phyloP scores from a whole-genome alignment of 345 rosid species.

The Populus euphratica region DNA sequence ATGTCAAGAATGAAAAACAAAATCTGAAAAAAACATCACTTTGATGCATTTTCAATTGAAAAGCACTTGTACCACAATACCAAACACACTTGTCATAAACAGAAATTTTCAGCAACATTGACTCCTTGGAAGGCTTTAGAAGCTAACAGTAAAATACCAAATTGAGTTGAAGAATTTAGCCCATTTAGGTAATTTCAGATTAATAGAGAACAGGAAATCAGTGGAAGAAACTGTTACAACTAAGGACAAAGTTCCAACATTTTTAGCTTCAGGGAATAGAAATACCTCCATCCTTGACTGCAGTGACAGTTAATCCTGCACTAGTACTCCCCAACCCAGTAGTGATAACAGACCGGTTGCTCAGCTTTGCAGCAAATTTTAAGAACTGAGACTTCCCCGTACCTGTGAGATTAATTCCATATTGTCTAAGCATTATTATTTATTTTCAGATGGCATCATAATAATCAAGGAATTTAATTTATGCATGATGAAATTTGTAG shows the following conservation, averaged over 20 bases:
- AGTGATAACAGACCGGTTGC: slow-evolving; percentile 88
- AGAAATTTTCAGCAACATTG: neutral
- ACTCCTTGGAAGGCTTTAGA: neutral
- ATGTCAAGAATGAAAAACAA: no score
- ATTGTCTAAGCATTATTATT: neutral
- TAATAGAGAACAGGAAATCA: neutral
- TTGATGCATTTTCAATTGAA: no score
- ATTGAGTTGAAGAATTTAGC: neutral
- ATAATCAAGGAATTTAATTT: neutral
- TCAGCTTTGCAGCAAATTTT: slow-evolving; percentile 92
- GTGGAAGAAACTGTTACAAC: neutral
- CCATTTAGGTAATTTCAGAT: neutral
- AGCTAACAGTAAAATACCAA: neutral
- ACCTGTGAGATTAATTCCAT: slow-evolving; percentile 43
- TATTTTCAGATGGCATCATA: neutral
- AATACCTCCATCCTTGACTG: slow-evolving; percentile 93
- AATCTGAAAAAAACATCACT: no score
- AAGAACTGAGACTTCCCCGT: slow-evolving; percentile 96
- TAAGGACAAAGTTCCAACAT: neutral
- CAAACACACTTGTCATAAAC: neutral
- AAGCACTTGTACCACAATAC: no score
- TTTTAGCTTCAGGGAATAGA: neutral
- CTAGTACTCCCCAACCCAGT: slow-evolving; percentile 97
- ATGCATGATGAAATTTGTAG: neutral
- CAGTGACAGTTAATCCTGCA: slow-evolving; percentile 97